These are phyloP conservation scores for Biscogniauxia sp. DNA, from an alignment of 2,329 filamentous ascomycete species.

Conservation along the genomic window DNA sequence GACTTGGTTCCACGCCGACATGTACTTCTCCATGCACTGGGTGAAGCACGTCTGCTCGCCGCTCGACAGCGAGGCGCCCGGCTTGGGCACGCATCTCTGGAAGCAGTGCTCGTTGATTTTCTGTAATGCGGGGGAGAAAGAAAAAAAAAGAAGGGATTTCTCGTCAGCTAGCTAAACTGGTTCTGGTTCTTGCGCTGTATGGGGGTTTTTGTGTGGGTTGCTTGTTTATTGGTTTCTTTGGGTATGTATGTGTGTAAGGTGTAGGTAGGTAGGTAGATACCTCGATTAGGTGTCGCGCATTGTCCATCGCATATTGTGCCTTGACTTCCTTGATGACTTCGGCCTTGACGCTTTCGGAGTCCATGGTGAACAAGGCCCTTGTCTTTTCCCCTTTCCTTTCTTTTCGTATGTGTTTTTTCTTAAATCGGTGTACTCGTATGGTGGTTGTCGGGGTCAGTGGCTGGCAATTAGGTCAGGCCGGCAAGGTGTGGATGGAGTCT, in stretches of 20 bases:
- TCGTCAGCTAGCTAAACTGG: not conserved
- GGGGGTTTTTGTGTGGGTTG: no score
- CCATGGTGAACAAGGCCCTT: constrained; percentile 41
- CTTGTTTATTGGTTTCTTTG: no score
- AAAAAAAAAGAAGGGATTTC: not conserved
- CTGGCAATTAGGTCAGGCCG: not conserved
- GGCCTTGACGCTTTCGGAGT: constrained; percentile 57
- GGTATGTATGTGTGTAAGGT: no score
- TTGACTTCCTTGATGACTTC: constrained; percentile 64
- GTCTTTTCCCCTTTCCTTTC: no score
- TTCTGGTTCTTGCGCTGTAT: not conserved
- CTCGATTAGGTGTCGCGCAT: constrained; percentile 68
- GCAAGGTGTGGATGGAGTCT: no score
- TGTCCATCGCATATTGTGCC: constrained; percentile 63
- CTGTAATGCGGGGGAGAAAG: constrained; percentile 37
- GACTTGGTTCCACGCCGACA: constrained; percentile 74
- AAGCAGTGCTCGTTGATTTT: constrained; percentile 83
- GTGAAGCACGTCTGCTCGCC: constrained; percentile 70
- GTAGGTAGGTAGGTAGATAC: constrained; percentile 44
- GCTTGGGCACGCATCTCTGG: constrained; percentile 71
- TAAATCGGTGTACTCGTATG: no score
- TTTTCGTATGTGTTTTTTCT: no score
- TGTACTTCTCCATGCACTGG: constrained; percentile 83
- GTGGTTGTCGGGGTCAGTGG: no score
- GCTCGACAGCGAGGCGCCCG: constrained; percentile 63